phyloP scores from a whole-genome alignment of 345 rosid species.

The Eucalyptus victrix region DNA sequence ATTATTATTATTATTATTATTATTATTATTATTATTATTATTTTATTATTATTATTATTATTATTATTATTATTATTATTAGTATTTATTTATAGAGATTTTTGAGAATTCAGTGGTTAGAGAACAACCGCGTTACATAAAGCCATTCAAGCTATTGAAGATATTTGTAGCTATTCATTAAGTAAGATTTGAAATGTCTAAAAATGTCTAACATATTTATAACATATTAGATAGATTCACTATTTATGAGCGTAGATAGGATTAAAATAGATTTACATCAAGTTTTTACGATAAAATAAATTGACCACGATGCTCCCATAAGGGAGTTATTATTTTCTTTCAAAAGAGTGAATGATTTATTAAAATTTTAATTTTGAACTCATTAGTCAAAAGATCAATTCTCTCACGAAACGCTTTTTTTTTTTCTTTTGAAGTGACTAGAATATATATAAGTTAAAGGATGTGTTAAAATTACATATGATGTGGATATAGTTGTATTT shows the following conservation, averaged over 20 bases:
- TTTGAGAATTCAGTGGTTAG: not conserved
- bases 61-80: no score
- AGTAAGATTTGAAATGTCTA: not conserved
- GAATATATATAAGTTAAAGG: not conserved
- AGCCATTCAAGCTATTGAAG: not conserved
- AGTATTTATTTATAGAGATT: not conserved
- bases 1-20: no score
- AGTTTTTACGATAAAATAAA: not conserved
- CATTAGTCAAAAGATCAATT: not conserved
- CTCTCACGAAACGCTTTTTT: not conserved
- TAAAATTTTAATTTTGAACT: not conserved
- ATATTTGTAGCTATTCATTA: not conserved
- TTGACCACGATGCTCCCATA: not conserved
- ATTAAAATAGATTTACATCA: not conserved
- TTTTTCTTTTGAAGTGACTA: not conserved
- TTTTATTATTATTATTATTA: no score
- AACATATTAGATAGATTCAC: not conserved
- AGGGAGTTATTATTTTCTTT: not conserved
- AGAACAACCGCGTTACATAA: not conserved
- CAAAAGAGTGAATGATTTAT: not conserved
- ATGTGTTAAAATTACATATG: not conserved
- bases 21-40: no score
- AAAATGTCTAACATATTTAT: not conserved
- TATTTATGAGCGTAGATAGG: not conserved
- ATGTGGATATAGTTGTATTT: not conserved